Evolutionary conservation across 345 rosid species (phyloP), one percentile per base, ranked within the genome.

Genomic region (Citrus medica): DNA sequence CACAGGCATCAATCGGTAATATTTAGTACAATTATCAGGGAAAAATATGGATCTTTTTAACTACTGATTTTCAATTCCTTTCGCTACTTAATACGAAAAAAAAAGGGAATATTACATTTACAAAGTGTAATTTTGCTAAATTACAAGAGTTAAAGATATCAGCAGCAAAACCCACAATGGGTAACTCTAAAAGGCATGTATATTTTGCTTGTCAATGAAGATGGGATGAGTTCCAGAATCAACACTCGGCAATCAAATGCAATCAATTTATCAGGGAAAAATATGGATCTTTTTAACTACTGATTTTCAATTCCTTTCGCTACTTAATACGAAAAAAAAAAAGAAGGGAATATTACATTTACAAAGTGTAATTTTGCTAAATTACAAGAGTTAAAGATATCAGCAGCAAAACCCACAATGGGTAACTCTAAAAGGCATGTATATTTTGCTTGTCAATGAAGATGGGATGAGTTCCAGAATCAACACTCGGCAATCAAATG

Each of bases 291-390:
- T 53, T 59, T 67, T 9, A 17, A 76, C 66, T 33, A 53, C 27
- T 8, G 4, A 27, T 56, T 61, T 37, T 53, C 28, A 13, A 25
- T 56, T 77, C 8, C 56, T 40, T 27, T 69, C 61, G 58, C 28
- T 40, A 33, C 79, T 59, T 68, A 37, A 51, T 35, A 6, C 6
- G 37, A 4, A 51, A 17, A 51, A 19, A 69, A 10, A 51, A n/a
- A n/a, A n/a, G n/a, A n/a, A 13, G 8, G 48, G 40, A 59, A 48
- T 5, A 51, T 65, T 51, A 58, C 75, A 69, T 69, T 74, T 77
- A 77, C 75, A 69, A 12, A 21, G 67, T 28, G 75, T 28, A 69
- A 42, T 40, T 76, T 51, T 60, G 58, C 75, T 68, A 69, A 30
- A 40, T 32, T 40, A 58, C 67, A 25, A 28, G 4, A 46, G 19